Evolutionary conservation across 257 asterid species (phyloP).

Genomic region (Jaltomata sinuosa): DNA sequence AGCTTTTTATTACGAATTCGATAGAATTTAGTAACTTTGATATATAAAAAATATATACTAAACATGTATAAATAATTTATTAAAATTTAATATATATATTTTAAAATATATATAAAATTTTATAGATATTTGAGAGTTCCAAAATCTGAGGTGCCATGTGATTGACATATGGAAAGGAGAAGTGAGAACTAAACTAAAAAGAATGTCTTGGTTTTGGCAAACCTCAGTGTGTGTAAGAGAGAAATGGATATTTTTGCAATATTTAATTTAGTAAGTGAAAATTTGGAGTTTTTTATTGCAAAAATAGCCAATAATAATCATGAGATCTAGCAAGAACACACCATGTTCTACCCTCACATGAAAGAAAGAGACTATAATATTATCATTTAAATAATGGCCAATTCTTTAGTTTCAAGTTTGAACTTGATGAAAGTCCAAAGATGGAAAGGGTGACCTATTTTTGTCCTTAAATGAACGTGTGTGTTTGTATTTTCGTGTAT

Average conservation of each 20-base stretch:
- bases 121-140: slow-evolving; percentile 1
- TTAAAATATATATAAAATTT: neutral
- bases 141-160: slow-evolving; percentile 17
- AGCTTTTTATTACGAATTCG: neutral
- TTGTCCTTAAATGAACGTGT: slow-evolving; percentile 4
- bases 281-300: neutral
- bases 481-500: neutral
- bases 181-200: slow-evolving; percentile 2
- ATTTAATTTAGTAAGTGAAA: neutral
- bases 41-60: neutral
- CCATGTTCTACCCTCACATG: slow-evolving; percentile 28
- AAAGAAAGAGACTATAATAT: neutral
- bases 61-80: no score
- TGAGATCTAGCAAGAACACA: slow-evolving; percentile 11
- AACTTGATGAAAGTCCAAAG: neutral
- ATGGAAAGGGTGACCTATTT: slow-evolving; percentile 2
- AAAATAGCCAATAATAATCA: slow-evolving; percentile 11
- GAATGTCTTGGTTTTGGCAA: slow-evolving; percentile 20
- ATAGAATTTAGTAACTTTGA: neutral
- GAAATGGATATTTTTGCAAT: neutral
- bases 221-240: neutral
- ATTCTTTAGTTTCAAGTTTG: neutral
- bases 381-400: neutral
- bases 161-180: neutral
- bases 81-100: neutral